These are phyloP conservation scores for Aechmea fasciata DNA, from an alignment of 176 grass and related monocot genomes.

Conservation along the genomic window DNA sequence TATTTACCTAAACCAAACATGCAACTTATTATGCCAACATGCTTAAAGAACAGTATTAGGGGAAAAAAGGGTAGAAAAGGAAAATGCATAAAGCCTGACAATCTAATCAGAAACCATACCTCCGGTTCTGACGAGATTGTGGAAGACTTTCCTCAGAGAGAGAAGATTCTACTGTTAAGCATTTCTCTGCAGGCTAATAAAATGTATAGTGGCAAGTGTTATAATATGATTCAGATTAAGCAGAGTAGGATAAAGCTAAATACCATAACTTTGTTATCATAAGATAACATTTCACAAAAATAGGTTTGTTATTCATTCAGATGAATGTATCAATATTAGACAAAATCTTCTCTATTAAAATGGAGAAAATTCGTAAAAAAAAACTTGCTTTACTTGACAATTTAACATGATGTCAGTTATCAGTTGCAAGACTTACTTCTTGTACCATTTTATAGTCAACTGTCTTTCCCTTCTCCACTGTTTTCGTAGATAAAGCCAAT, in stretches of 20 bases:
- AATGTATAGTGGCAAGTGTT: background rate
- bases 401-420: background rate
- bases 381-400: background rate
- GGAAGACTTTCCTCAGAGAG: conserved; percentile 16
- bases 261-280: background rate
- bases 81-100: background rate
- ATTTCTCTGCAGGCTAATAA: background rate
- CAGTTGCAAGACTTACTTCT: conserved; percentile 32
- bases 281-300: background rate
- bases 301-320: background rate
- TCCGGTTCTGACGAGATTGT: conserved; percentile 24
- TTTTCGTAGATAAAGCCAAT: conserved; percentile 49
- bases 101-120: conserved; percentile 17
- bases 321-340: background rate
- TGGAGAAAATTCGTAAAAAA: background rate
- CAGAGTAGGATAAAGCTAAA: background rate
- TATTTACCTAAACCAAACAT: no score
- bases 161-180: conserved; percentile 14
- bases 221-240: background rate
- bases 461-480: conserved; percentile 36
- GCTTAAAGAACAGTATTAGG: no score
- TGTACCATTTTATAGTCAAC: conserved; percentile 11
- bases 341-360: background rate
- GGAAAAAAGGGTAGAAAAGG: background rate
- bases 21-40: no score